Conservation (phyloP, 495 filamentous ascomycete species). For the Venustampulla echinocandica region DNA sequence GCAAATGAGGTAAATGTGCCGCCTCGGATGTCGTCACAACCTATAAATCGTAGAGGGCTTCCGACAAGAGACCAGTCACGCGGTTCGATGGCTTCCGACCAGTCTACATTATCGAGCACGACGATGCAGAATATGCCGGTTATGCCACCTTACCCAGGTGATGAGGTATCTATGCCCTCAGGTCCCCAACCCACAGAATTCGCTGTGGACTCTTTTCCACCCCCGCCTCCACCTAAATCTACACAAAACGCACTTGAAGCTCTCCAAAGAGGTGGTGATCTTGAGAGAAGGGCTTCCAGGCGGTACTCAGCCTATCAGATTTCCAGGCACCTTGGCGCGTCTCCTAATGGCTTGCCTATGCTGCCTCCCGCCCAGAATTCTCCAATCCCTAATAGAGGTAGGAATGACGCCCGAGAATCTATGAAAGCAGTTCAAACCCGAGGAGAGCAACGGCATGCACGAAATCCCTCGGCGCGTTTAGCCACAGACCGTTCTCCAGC, state of each 20-base stretch:
- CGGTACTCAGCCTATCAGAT: conserved; percentile 95
- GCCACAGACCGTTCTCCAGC: conserved; percentile 51
- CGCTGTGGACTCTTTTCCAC: conserved; percentile 49
- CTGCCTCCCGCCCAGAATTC: conserved; percentile 73
- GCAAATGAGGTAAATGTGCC: conserved; percentile 10
- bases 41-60: conserved; percentile 20
- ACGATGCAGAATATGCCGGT: conserved; percentile 62
- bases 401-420: conserved; percentile 74
- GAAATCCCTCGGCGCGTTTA: conserved; percentile 48
- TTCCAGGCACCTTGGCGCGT: conserved; percentile 78
- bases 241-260: conserved; percentile 85
- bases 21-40: conserved; percentile 19
- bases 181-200: conserved; percentile 21
- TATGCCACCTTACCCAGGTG: conserved; percentile 53
- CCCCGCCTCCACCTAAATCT: conserved; percentile 66
- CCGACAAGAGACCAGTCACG: conserved; percentile 38
- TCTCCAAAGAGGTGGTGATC: conserved; percentile 78
- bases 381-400: conserved; percentile 79
- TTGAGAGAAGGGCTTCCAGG: conserved; percentile 88
- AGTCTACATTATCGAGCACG: conserved; percentile 56
- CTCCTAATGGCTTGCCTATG: conserved; percentile 74
- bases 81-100: conserved; percentile 37
- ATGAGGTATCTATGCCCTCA: conserved; percentile 37
- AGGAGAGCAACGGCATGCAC: conserved; percentile 57
- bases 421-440: conserved; percentile 83